A percentile compares a stretch with the other conserved stretches of the same genome.
Evolutionary conservation across 805 yeast genomes (phyloP).

Genomic region (Dipodascus geniculatus): DNA sequence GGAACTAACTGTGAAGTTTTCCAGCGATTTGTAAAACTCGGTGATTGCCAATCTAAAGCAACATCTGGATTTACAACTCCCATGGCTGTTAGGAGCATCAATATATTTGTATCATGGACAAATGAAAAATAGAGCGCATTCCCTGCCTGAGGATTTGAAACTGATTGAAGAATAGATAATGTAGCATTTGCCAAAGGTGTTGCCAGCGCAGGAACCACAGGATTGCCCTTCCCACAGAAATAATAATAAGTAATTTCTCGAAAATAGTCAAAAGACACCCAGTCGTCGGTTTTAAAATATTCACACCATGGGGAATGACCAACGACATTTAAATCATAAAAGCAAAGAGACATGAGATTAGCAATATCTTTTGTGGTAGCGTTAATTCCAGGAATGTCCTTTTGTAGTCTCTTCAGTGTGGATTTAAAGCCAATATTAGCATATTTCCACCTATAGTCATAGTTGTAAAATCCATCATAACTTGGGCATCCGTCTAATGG

Average conservation of each 20-base stretch:
- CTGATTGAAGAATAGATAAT: constrained; percentile 31
- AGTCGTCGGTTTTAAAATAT: constrained; percentile 41
- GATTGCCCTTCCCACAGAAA: constrained; percentile 37
- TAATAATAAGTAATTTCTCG: constrained; percentile 36
- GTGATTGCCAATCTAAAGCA: constrained; percentile 32
- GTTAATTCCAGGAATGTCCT: constrained; percentile 26
- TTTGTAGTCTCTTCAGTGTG: constrained; percentile 26
- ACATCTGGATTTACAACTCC: constrained; percentile 34
- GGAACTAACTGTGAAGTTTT: constrained; percentile 40
- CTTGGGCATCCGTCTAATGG: constrained; percentile 25
- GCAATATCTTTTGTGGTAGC: constrained; percentile 32
- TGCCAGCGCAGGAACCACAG: constrained; percentile 31
- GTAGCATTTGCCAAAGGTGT: constrained; percentile 38
- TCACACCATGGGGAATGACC: constrained; percentile 34
- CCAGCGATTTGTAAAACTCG: constrained; percentile 38
- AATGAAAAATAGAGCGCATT: neutral
- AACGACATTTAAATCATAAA: constrained; percentile 38
- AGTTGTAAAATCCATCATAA: constrained; percentile 7
- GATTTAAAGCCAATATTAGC: constrained; percentile 21
- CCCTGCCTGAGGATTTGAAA: constrained; percentile 34
- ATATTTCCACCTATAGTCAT: constrained; percentile 20
- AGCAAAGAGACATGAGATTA: constrained; percentile 34
- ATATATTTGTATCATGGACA: constrained; percentile 43
- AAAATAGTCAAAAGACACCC: constrained; percentile 31
- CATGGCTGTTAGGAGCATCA: constrained; percentile 36